Percentiles rank a stretch among this genome's conserved stretches.
These are phyloP conservation scores for Sphagnum contortum DNA, from an alignment of 225 moss, liverwort and hornwort species.

Conservation along the genomic window DNA sequence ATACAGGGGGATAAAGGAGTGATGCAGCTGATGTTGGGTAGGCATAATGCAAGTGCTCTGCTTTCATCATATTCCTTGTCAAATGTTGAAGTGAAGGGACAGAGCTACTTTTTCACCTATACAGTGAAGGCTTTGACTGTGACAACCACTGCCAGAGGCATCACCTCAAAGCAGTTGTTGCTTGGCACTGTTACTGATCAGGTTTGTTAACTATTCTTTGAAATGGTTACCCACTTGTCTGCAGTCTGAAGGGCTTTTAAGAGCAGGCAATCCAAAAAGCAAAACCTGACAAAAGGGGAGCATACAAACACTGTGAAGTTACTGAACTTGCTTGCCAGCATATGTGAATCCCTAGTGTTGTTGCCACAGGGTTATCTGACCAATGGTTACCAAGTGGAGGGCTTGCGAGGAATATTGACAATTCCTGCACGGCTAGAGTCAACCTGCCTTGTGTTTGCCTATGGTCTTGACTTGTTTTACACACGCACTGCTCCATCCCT, in stretches of 20 bases:
- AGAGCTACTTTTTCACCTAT: conserved; percentile 83
- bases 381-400: conserved; percentile 73
- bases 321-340: too few relatives aligned
- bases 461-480: conserved; percentile 80
- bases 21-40: conserved; percentile 76
- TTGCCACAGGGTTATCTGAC: conserved; percentile 73
- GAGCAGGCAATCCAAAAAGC: too few relatives aligned
- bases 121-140: conserved; percentile 81
- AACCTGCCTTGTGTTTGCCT: conserved; percentile 80
- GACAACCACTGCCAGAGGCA: conserved; percentile 80
- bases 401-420: conserved; percentile 76
- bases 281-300: too few relatives aligned
- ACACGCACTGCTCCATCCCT: conserved; percentile 86
- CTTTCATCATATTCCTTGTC: conserved; percentile 68
- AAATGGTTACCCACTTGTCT: too few relatives aligned
- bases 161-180: conserved; percentile 79
- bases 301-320: too few relatives aligned
- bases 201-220: too few relatives aligned
- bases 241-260: too few relatives aligned
- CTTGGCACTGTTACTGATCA: conserved; percentile 85
- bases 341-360: too few relatives aligned
- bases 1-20: conserved; percentile 82
- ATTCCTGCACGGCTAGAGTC: conserved; percentile 87
- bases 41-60: conserved; percentile 69
- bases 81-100: conserved; percentile 70